Conservation (phyloP, 805 yeast species). For the Saccharomycopsis selenospora region DNA sequence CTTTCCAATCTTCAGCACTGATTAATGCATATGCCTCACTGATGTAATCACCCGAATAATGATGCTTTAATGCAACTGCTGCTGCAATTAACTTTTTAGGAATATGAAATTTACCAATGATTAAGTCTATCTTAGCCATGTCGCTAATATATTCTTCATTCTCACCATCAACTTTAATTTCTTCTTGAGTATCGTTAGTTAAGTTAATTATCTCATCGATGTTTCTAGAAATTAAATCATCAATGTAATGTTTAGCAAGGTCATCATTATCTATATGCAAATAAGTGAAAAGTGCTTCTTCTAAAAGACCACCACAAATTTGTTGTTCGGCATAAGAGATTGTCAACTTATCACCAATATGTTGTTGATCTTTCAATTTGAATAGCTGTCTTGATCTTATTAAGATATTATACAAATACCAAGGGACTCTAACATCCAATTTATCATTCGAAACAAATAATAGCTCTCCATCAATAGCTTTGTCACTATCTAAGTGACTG, state of each 20-base stretch:
- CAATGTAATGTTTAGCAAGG: conserved; percentile 36
- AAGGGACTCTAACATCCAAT: conserved; percentile 37
- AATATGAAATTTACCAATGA: conserved; percentile 27
- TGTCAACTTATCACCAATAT: conserved; percentile 34
- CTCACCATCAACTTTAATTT: neutral
- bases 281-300: conserved; percentile 56
- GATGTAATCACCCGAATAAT: conserved; percentile 43
- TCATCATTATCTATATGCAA: conserved; percentile 48
- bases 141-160: neutral
- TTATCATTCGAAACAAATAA: conserved; percentile 16
- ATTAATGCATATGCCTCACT: conserved; percentile 56
- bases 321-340: conserved; percentile 45
- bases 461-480: conserved; percentile 20
- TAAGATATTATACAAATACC: conserved; percentile 46
- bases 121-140: neutral
- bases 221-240: conserved; percentile 19
- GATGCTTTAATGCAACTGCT: conserved; percentile 53
- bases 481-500: conserved; percentile 23
- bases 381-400: conserved; percentile 25
- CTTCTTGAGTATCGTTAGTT: conserved; percentile 16
- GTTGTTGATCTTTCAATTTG: conserved; percentile 23
- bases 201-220: conserved; percentile 22
- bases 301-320: conserved; percentile 39
- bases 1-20: conserved; percentile 49
- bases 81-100: conserved; percentile 45